A percentile compares a stretch with the other conserved stretches of the same genome.
These are phyloP conservation scores for Schizophyllum commune DNA, from an alignment of 1,284 basidiomycete species.

Conservation along the genomic window DNA sequence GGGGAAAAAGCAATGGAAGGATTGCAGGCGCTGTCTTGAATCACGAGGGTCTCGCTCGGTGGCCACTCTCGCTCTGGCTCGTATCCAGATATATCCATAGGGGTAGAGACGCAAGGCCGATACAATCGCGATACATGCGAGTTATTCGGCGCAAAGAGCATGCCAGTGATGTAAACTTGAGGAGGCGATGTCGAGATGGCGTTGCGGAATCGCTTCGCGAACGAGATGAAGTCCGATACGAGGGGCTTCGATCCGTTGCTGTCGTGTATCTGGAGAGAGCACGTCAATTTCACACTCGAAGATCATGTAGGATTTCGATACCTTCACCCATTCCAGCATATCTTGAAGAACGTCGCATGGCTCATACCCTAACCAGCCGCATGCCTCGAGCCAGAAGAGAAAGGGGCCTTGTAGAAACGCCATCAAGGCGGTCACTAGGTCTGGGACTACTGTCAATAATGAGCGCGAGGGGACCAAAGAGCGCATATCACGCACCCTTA, in stretches of 20 bases:
- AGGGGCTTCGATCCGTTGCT: not conserved
- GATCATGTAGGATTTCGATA: not conserved
- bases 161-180: conserved; percentile 15
- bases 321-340: conserved; percentile 5
- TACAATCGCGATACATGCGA: not conserved
- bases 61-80: conserved; percentile 1
- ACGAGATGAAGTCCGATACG: conserved; percentile 9
- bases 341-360: not conserved
- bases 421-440: not conserved
- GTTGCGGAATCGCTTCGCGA: conserved; percentile 7
- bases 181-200: conserved; percentile 12
- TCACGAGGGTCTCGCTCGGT: not conserved
- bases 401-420: conserved; percentile 13
- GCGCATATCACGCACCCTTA: no score
- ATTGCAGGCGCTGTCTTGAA: conserved; percentile 5
- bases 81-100: not conserved
- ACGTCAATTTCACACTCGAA: not conserved
- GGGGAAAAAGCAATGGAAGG: conserved; percentile 11
- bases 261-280: not conserved
- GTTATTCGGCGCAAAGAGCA: conserved; percentile 7
- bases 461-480: no score
- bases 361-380: conserved; percentile 9
- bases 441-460: no score
- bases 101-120: not conserved
- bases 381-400: conserved; percentile 19